phyloP scores from a whole-genome alignment of 2,329 filamentous ascomycete genomes.

The Neofusicoccum sp. region DNA sequence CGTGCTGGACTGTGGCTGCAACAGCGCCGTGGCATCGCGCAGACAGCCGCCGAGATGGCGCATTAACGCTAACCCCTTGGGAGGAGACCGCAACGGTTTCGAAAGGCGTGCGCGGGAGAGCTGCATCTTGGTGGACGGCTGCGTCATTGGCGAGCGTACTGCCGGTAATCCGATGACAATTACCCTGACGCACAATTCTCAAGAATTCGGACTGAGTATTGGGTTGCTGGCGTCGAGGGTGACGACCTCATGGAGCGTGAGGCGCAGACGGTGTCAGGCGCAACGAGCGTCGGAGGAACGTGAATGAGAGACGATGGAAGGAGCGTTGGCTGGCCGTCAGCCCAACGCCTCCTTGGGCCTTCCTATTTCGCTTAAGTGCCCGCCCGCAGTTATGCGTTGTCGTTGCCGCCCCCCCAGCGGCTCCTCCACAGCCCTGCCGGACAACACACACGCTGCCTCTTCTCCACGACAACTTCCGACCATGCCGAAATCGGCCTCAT shows the following conservation, averaged over 20 bases:
- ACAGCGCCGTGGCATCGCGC: not conserved
- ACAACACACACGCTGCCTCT: not conserved
- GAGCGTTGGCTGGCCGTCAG: not conserved
- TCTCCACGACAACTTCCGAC: not conserved
- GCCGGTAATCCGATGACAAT: not conserved
- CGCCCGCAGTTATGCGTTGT: not conserved
- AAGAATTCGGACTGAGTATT: not conserved
- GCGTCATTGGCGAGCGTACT: not conserved
- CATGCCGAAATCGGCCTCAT: not conserved
- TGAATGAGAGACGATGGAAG: not conserved
- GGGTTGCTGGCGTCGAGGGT: not conserved
- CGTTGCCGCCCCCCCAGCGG: not conserved
- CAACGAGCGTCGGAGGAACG: too few relatives aligned
- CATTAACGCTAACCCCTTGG: not conserved
- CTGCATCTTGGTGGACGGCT: not conserved
- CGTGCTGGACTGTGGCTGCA: not conserved
- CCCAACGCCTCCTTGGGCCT: not conserved
- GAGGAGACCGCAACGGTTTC: constrained; percentile 5
- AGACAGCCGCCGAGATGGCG: not conserved
- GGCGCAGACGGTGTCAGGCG: constrained; percentile 5
- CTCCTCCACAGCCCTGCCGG: not conserved
- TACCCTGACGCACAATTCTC: not conserved
- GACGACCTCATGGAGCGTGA: not conserved
- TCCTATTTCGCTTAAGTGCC: not conserved
- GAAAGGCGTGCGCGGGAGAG: not conserved